phyloP scores from a whole-genome alignment of 2,329 filamentous ascomycete species.

The Penicillium sclerotiorum region DNA sequence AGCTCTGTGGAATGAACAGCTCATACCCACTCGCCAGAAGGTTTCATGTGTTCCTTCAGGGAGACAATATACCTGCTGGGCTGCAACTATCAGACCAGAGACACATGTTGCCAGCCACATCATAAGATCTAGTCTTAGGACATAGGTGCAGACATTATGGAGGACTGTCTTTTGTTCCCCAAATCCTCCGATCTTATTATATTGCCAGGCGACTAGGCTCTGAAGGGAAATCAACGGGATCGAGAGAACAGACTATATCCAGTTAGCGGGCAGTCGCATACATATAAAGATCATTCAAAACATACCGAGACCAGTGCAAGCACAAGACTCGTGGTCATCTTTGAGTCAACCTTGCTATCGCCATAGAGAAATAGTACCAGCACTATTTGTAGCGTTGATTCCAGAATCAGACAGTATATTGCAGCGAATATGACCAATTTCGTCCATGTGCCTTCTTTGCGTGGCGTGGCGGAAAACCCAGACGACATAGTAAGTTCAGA shows the following conservation, averaged over 20 bases:
- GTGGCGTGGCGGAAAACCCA: conserved; percentile 17
- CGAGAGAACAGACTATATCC: conserved; percentile 37
- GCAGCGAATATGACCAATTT: conserved; percentile 40
- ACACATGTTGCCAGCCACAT: conserved; percentile 43
- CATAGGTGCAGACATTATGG: conserved; percentile 38
- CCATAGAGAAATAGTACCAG: conserved; percentile 40
- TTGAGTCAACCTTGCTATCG: conserved; percentile 38
- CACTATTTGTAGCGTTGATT: conserved; percentile 39
- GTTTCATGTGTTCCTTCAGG: conserved; percentile 25
- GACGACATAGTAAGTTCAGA: conserved; percentile 19
- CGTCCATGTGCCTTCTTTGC: conserved; percentile 36
- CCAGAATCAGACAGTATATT: conserved; percentile 38
- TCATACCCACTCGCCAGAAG: conserved; percentile 40
- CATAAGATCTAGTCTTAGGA: conserved; percentile 38
- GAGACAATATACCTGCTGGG: conserved; percentile 39
- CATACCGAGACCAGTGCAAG: conserved; percentile 41
- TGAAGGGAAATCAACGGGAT: conserved; percentile 40
- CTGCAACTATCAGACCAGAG: conserved; percentile 39
- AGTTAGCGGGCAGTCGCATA: conserved; percentile 1
- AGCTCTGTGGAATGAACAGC: conserved; percentile 40
- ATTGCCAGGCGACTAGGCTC: conserved; percentile 44
- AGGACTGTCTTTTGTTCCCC: conserved; percentile 34
- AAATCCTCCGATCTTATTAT: conserved; percentile 35
- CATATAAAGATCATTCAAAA: neutral
- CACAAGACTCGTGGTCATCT: conserved; percentile 41